Percentiles rank a stretch among this genome's conserved stretches.
phyloP scores from a whole-genome alignment of 306 rosid genomes.

The Morella rubra region DNA sequence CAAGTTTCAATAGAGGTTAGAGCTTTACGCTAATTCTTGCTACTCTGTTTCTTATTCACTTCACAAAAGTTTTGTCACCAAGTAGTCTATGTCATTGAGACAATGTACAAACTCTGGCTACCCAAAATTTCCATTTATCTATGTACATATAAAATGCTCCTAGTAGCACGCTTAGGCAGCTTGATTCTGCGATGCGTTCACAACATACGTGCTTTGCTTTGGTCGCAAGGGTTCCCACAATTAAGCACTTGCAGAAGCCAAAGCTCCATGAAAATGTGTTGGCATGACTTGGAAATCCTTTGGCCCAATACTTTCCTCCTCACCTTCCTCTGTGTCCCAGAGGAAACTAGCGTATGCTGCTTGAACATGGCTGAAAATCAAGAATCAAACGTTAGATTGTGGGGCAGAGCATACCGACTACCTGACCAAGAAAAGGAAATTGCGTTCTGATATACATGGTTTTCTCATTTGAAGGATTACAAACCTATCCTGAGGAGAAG shows the following conservation, averaged over 20 bases:
- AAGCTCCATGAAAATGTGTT: constrained; percentile 33
- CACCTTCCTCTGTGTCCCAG: constrained; percentile 73
- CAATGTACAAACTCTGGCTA: background rate
- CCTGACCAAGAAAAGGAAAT: background rate
- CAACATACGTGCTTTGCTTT: background rate
- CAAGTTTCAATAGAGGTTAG: too few species aligned
- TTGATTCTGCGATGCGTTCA: background rate
- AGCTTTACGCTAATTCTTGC: too few species aligned
- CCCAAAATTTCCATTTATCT: background rate
- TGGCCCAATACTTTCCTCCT: constrained; percentile 17
- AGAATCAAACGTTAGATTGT: constrained; percentile 11
- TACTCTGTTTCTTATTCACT: too few species aligned
- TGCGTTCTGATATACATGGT: too few species aligned
- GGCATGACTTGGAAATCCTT: constrained; percentile 27
- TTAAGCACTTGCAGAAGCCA: constrained; percentile 54
- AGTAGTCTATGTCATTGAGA: background rate
- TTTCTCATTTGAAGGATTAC: background rate
- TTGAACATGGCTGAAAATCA: constrained; percentile 69
- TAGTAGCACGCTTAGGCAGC: background rate
- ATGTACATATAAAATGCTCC: background rate
- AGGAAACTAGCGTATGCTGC: constrained; percentile 88
- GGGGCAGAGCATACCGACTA: background rate
- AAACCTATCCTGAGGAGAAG: constrained; percentile 83
- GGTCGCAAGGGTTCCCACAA: background rate
- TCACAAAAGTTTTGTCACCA: background rate